Evolutionary conservation across 2,329 filamentous ascomycete genomes (phyloP), one percentile per base, ranked within the genome.

Genomic region (Diplodia scrobiculata): DNA sequence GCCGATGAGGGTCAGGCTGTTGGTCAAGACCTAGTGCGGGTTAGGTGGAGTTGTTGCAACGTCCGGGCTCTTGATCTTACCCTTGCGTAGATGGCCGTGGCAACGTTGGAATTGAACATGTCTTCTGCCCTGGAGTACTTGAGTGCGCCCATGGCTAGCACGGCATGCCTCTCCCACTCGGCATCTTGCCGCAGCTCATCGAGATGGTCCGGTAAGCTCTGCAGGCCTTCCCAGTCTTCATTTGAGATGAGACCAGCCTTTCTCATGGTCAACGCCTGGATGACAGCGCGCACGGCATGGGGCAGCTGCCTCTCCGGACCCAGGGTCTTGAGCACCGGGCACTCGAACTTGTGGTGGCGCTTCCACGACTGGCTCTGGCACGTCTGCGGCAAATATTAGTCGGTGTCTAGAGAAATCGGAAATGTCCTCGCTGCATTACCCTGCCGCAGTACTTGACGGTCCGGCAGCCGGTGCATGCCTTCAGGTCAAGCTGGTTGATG

Each of bases 361-460:
- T 81, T 83, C 87, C 87, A 89, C 29, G 86, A 82, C 70, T 81
- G 79, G 51, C 79, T 76, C 76, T 89, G 87, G 72, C 87, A 89
- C 32, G 72, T 76, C 84, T 88, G 67, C n/a, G 6, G 25, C 17
- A 60, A 9, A 7, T 3, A 13, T 62, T 54, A 63, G 48, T n/a
- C 5, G 14, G 6, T 13, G n/a, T n/a, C 5, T 34, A 9, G 4
- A 6, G 17, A 53, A 25, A 5, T 6, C 9, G 9, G 21, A n/a
- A 58, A 19, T 32, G 13, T 32, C 10, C n/a, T 19, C 3, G 32
- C 63, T 2, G 10, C 48, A 73, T 79, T 58, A 87, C 85, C 79
- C 82, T 85, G 69, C 82, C 81, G 73, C 87, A 89, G 72, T 88
- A 89, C 69, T 79, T 83, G 2, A 87, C 82, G 36, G 82, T 77